Base-by-base conservation (phyloP, 345 rosid species). In the Gossypium longicalyx region DNA sequence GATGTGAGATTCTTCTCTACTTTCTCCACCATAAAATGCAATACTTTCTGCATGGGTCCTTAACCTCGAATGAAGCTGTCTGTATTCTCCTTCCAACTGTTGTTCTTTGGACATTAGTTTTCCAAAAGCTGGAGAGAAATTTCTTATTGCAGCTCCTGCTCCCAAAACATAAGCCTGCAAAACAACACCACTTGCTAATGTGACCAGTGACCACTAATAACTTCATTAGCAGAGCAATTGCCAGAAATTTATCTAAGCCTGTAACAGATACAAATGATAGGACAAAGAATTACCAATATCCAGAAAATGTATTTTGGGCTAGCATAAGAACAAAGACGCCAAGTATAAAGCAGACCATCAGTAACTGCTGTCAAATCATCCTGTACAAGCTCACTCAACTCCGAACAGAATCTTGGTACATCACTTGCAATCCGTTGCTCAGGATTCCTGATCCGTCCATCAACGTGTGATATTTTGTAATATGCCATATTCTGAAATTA, bases 1-100 rank as follows among this genome's bases (percentile, higher is more conserved):
- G 81, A 95, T 90, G 78, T 95, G 96, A 81, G 85, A 93, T 76
- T 87, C 97, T 84, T 95, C 99, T 78, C 94, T 90, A 23, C 29
- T 82, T 88, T 93, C 99, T 77, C 99, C 99, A 57, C 96, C 97
- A 79, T 95, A 95, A 78, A 95, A 93, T 62, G 99, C 99, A 80
- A 95, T 90, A 78, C 99, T 95, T 85, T 95, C 99, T 2, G 99
- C 91, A 86, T 95, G 95, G 73, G 98, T 93, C 90, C 99, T 89
- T 77, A 95, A 79, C 77, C 99, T 93, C 41, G 99, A 91, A 83
- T 95, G 99, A 78, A 95, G 93, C 78, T 88, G 87, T 9, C 99
- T 84, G 81, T 95, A 95, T 82, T 95, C 99, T 82, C 99, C 99
- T 86, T 90, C 99, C 75, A 95, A 83, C 78, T 95, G 98, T 77